Percentiles rank a stretch among this genome's conserved stretches.
Conservation (phyloP, 2,329 filamentous ascomycete species). For the Hypocrella siamensis region DNA sequence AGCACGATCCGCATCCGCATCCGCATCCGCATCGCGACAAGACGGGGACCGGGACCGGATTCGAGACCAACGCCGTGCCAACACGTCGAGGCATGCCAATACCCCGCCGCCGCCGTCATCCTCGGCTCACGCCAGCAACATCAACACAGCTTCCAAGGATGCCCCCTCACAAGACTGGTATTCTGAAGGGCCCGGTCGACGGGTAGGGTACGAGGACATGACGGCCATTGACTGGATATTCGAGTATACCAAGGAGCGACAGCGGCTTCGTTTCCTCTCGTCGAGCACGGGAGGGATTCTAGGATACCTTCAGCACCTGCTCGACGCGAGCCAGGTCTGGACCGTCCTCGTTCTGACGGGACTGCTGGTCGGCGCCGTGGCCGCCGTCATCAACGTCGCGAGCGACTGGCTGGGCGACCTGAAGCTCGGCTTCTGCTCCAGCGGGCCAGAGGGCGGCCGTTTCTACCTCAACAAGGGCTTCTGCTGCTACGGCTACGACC, state of each 20-base stretch:
- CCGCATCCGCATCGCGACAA: too few relatives aligned
- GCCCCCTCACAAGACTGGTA: conserved; percentile 60
- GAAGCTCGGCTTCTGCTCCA: conserved; percentile 78
- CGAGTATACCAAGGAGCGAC: conserved; percentile 91
- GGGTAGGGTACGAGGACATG: conserved; percentile 89
- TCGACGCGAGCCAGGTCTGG: conserved; percentile 88
- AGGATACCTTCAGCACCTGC: conserved; percentile 55
- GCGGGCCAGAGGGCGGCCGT: conserved; percentile 55
- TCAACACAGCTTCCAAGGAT: conserved; percentile 24
- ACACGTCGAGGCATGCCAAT: too few relatives aligned
- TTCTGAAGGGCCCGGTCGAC: conserved; percentile 70
- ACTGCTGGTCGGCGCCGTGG: conserved; percentile 66
- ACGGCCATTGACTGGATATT: conserved; percentile 99
- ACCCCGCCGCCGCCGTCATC: neutral
- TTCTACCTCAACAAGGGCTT: conserved; percentile 89
- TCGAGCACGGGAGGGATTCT: conserved; percentile 54
- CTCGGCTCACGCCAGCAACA: neutral
- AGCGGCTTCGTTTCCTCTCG: conserved; percentile 64
- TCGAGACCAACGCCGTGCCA: too few relatives aligned
- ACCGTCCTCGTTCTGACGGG: conserved; percentile 75
- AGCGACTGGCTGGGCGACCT: conserved; percentile 89
- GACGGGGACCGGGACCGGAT: too few relatives aligned
- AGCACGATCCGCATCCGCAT: conserved; percentile 1
- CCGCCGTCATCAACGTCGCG: conserved; percentile 76
- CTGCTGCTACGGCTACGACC: conserved; percentile 86